Evolutionary conservation across 495 filamentous ascomycete species (phyloP).

Genomic region (Evernia prunastri): DNA sequence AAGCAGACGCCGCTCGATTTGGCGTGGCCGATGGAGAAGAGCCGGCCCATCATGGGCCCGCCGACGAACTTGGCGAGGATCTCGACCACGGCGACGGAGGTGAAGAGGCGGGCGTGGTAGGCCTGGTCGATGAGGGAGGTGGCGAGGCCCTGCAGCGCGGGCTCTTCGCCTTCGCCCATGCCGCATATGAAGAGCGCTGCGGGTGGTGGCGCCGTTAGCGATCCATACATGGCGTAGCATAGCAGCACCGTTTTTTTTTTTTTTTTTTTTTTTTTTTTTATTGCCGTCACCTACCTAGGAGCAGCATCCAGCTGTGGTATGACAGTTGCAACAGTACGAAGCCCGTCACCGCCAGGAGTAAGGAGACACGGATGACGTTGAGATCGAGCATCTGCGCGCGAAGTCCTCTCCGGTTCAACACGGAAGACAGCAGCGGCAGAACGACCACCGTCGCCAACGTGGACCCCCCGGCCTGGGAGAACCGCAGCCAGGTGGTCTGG

Average conservation of each 20-base stretch:
- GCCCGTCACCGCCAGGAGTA: constrained; percentile 16
- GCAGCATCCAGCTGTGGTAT: constrained; percentile 18
- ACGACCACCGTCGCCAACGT: constrained; percentile 15
- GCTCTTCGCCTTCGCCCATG: constrained; percentile 21
- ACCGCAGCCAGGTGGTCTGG: constrained; percentile 21
- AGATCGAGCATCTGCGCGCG: constrained; percentile 22
- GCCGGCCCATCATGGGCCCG: constrained; percentile 17
- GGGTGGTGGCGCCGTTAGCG: neutral
- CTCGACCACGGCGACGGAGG: constrained; percentile 22
- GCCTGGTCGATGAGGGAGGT: constrained; percentile 18
- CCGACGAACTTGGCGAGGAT: constrained; percentile 22
- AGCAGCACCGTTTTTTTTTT: too few relatives aligned
- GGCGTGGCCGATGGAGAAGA: constrained; percentile 21
- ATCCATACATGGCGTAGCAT: too few relatives aligned
- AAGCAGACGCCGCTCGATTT: constrained; percentile 19
- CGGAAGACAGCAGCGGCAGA: constrained; percentile 14
- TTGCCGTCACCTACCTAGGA: constrained; percentile 17
- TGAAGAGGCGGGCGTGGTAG: constrained; percentile 22
- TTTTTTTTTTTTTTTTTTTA: too few relatives aligned
- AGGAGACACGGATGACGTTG: constrained; percentile 17
- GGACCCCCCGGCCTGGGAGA: constrained; percentile 23
- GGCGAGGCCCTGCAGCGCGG: constrained; percentile 21
- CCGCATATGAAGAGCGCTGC: constrained; percentile 21
- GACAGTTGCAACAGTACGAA: constrained; percentile 21
- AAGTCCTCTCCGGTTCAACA: constrained; percentile 8